Base-by-base conservation (phyloP, 345 rosid species). In the Citrus reticulata region DNA sequence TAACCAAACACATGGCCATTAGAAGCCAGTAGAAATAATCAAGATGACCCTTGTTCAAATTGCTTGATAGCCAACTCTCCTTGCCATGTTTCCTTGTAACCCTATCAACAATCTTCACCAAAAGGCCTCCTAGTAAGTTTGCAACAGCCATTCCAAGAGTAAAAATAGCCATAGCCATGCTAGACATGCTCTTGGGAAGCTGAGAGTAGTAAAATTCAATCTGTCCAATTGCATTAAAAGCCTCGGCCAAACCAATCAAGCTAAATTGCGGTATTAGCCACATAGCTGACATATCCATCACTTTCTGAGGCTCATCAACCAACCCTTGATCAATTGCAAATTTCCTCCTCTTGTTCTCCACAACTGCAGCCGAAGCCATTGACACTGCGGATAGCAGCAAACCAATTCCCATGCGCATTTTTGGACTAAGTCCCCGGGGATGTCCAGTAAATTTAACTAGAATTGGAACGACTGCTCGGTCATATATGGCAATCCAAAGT, bases 401-500 rank as follows among this genome's bases (percentile, higher is more conserved):
- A 4, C 95, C 91, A 20, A 84, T 76, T 35, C 95, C 84, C 93
- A 89, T 90, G 70, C 86, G 77, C 32, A 68, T 81, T 79, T 85
- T 86, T 54, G 80, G 79, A 79, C 85, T 65, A 5, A 88, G 80
- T 4, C 83, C 68, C 10, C 77, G 68, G 0, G 86, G 89, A 54
- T 80, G 78, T 49, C 83, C 85, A 29, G 78, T 81, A 20, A 81
- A 55, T 77, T 81, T 77, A 54, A 85, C 77, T 40, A 83, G 22
- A 0, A 16, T 8, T 25, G 90, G 93, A 70, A 89, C 59, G 20
- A 86, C 25, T 13, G 77, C 70, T 7, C 77, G 86, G 39, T 87
- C 90, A 27, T 91, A 87, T n/a, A 88, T 68, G 70, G 78, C 75
- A 60, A 93, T 58, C 88, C 90, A 87, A 7, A 76, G 0, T 49